Base-by-base conservation (phyloP, 345 rosid species). In the Camelina laxa region DNA sequence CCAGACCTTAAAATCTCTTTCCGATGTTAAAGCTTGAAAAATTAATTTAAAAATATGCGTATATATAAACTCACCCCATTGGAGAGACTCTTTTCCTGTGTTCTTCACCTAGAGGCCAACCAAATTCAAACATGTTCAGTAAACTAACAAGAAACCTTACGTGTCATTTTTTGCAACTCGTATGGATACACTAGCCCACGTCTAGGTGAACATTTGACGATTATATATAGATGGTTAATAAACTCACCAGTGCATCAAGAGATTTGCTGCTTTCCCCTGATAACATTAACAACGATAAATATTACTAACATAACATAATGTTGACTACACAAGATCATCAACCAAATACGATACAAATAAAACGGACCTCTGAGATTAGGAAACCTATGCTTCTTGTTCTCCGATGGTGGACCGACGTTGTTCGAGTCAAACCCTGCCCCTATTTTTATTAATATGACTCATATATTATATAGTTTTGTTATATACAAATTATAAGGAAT, bases 51-150 rank as follows among this genome's bases (percentile, higher is more conserved):
- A 38, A 15, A 70, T 4, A 4, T 13, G 9, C 42, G 44, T 19
- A 45, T 47, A 62, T 19, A 45, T 47, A 57, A 35, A 76, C 91
- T 81, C 70, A 89, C 99, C 98, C 98, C 99, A 95, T 9, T 88
- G 96, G 16, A 92, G 72, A 27, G 99, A 89, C 68, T 95, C 98
- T 66, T 90, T 90, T 30, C 98, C 97, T 0, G 92, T 86, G 77
- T 80, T 87, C 89, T 86, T 95, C 82, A 94, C 97, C 97, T 94
- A 75, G 1, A 68, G 39, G 78, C 72, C 16, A 76, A 70, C 31
- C 30, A 68, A 50, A 12, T 68, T 19, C n/a, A 51, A 68, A 33
- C 19, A 9, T 12, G 10, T 0, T 27, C 20, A 67, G 51, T 56
- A 22, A 65, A 67, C 36, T 15, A 39, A n/a, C 7, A 22, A 49